Evolutionary conservation across 495 filamentous ascomycete genomes (phyloP), one percentile per base, ranked within the genome.

Genomic region (Penicillium tannophilum): DNA sequence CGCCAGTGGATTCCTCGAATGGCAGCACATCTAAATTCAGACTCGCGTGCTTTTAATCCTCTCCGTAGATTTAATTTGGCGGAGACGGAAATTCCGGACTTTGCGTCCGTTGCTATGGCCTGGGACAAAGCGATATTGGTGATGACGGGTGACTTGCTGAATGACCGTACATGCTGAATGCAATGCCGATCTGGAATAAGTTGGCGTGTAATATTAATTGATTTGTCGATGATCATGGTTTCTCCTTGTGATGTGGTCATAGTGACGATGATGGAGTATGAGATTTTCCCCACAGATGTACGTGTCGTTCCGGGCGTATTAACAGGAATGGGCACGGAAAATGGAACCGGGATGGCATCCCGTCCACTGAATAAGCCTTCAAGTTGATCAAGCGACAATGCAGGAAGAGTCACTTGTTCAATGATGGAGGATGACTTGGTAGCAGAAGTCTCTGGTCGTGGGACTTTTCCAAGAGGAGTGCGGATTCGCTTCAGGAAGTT

Each of bases 1-100:
- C 46, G 46, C 46, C 46, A 49, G 26, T 49, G 46, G 24, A 49
- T 49, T n/a, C 23, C 16, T 16, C 46, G 46, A 30, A 49, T n/a
- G 14, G 46, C 17, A 49, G 46, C 11, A 31, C 46, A 49, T 28
- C 16, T 49, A 24, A 49, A 49, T 17, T 49, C 46, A 9, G 46
- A 49, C 14, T 49, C 24, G 14, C 46, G 24, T n/a, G 24, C 23
- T 30, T 3, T 49, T 14, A 30, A n/a, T 49, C 10, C 46, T 31
- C 26, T 7, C 23, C 46, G 46, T 6, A 49, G 26, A 31, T 24
- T 31, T 4, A 49, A 30, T 17, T 49, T 49, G 24, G 46, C 46
- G 26, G 24, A 49, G 12, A 31, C 23, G 14, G 46, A 31, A 3
- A 49, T n/a, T 7, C 26, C 23, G 2, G 46, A 49, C 12, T 49